Evolutionary conservation across 2,329 filamentous ascomycete species (phyloP).

Genomic region (Botryosphaeria agaves): DNA sequence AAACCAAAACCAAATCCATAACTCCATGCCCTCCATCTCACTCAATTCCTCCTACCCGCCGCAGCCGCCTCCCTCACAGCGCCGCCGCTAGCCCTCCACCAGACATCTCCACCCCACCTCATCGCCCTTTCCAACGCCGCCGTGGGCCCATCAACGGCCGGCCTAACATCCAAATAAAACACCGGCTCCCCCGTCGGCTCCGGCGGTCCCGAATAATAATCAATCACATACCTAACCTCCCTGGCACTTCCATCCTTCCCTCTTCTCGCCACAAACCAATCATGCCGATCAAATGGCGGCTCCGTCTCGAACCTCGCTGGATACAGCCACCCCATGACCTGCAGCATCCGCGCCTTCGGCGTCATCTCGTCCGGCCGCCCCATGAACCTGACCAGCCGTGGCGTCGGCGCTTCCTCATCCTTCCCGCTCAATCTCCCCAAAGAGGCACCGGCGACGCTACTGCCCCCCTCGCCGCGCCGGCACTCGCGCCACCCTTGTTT

Average conservation of each 20-base stretch:
- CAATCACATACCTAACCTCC: slow-evolving; percentile 87
- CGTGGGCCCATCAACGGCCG: slow-evolving; percentile 66
- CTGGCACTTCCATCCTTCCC: slow-evolving; percentile 45
- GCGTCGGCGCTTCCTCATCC: slow-evolving; percentile 26
- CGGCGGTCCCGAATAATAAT: slow-evolving; percentile 77
- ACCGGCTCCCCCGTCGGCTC: slow-evolving; percentile 80
- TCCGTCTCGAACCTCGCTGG: slow-evolving; percentile 63
- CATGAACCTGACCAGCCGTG: slow-evolving; percentile 71
- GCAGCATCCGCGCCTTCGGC: slow-evolving; percentile 74
- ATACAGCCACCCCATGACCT: slow-evolving; percentile 62
- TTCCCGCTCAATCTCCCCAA: slow-evolving; percentile 4
- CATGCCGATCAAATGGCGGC: slow-evolving; percentile 88
- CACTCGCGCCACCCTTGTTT: slow-evolving; percentile 15
- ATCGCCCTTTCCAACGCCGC: slow-evolving; percentile 68
- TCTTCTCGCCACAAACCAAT: slow-evolving; percentile 80
- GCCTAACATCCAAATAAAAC: slow-evolving; percentile 88
- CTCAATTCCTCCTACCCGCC: no score
- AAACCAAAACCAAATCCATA: no score
- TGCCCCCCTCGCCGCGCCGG: slow-evolving; percentile 14
- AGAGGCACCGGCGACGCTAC: slow-evolving; percentile 2
- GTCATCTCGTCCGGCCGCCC: slow-evolving; percentile 79
- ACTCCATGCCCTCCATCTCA: no score
- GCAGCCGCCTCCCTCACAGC: slow-evolving; percentile 41
- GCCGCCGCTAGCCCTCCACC: slow-evolving; percentile 76
- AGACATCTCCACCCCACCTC: slow-evolving; percentile 82